A percentile compares a stretch with the other conserved stretches of the same genome.
phyloP scores from a whole-genome alignment of 805 yeast genomes.

The Kazachstania bromeliacearum region DNA sequence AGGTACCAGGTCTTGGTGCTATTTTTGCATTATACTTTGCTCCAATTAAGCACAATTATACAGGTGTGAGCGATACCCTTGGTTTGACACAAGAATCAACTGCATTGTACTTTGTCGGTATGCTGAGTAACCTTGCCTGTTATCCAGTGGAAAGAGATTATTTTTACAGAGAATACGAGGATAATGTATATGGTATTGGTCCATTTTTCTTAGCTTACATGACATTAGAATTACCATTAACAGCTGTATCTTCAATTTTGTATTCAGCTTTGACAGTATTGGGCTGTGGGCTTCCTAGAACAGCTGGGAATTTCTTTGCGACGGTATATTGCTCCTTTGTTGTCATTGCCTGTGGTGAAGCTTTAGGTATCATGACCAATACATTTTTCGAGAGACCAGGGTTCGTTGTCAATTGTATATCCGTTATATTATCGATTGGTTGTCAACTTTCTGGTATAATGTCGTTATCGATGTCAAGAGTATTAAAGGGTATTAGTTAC shows the following conservation, averaged over 20 bases:
- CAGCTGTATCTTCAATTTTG: conserved; percentile 37
- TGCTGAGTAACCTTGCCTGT: conserved; percentile 66
- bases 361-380: conserved; percentile 73
- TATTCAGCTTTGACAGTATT: conserved; percentile 57
- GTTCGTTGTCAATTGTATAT: conserved; percentile 65
- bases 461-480: conserved; percentile 64
- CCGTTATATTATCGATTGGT: conserved; percentile 58
- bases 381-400: conserved; percentile 68
- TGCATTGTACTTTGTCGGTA: conserved; percentile 67
- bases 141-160: conserved; percentile 67
- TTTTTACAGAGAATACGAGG: conserved; percentile 71
- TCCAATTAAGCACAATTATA: conserved; percentile 38
- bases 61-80: conserved; percentile 55
- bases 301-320: conserved; percentile 56
- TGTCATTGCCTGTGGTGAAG: conserved; percentile 69
- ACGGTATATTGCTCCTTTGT: conserved; percentile 45
- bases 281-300: conserved; percentile 65
- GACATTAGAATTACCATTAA: conserved; percentile 26
- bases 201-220: conserved; percentile 44
- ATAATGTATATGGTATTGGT: conserved; percentile 54
- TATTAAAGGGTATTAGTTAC: conserved; percentile 63
- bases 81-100: conserved; percentile 70
- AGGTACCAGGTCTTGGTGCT: conserved; percentile 53
- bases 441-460: conserved; percentile 78
- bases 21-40: conserved; percentile 61